Evolutionary conservation across 495 filamentous ascomycete species (phyloP).

Genomic region (Penicillium chermesinum): DNA sequence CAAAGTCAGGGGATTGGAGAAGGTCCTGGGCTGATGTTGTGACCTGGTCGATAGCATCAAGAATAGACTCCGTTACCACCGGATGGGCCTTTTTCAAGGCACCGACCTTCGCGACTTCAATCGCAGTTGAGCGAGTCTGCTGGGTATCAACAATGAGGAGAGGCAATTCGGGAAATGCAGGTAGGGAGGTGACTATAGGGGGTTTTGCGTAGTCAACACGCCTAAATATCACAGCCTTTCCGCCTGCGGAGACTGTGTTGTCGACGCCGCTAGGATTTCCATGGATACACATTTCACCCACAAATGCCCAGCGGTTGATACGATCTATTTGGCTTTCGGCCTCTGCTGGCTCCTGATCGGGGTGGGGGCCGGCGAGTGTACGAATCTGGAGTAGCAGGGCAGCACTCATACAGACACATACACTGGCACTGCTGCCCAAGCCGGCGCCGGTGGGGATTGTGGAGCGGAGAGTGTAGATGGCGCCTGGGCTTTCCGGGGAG

Average conservation of each 20-base stretch:
- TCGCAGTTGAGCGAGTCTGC: constrained; percentile 73
- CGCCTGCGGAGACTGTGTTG: constrained; percentile 91
- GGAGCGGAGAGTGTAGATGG: constrained; percentile 85
- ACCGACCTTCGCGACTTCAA: constrained; percentile 81
- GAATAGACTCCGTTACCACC: constrained; percentile 65
- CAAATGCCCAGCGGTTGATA: constrained; percentile 96
- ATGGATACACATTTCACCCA: constrained; percentile 94
- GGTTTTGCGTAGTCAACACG: constrained; percentile 72
- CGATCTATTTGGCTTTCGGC: constrained; percentile 80
- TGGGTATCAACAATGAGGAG: constrained; percentile 84
- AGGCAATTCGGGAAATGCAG: constrained; percentile 83
- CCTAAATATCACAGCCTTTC: constrained; percentile 88
- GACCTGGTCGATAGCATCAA: constrained; percentile 79
- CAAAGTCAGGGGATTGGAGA: constrained; percentile 59
- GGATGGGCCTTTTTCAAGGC: constrained; percentile 64
- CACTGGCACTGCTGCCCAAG: constrained; percentile 86
- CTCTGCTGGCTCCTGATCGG: constrained; percentile 78
- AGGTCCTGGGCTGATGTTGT: constrained; percentile 67
- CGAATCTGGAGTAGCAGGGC: constrained; percentile 85
- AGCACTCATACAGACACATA: constrained; percentile 81
- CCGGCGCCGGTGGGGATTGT: constrained; percentile 92
- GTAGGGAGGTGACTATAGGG: constrained; percentile 68
- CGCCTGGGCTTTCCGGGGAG: constrained; percentile 67
- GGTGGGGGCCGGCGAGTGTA: constrained; percentile 80
- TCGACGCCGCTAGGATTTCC: constrained; percentile 95